These are phyloP conservation scores for Gynochthodes officinalis DNA, from an alignment of 257 asterid genomes.

Conservation along the genomic window DNA sequence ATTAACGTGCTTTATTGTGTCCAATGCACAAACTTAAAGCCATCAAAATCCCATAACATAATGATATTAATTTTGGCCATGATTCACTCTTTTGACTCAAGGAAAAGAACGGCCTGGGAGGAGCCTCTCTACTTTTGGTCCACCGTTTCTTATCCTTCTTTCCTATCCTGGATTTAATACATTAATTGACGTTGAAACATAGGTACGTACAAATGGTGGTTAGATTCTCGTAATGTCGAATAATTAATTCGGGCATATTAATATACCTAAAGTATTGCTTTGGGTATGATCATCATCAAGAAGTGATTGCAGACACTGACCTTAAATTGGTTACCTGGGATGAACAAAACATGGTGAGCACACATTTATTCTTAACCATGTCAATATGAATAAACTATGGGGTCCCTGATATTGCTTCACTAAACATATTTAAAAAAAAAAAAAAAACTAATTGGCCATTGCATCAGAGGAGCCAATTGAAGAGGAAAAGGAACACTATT, in stretches of 20 bases:
- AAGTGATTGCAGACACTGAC: too few species aligned
- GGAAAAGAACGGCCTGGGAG: too few species aligned
- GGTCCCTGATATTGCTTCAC: too few species aligned
- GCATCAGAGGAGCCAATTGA: neutral
- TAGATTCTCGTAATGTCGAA: conserved; percentile 1
- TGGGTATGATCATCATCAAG: neutral
- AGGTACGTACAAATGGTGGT: neutral
- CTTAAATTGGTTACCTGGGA: too few species aligned
- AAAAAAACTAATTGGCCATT: neutral
- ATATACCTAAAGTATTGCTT: neutral
- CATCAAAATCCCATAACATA: neutral
- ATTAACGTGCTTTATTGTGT: too few species aligned
- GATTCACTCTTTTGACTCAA: too few species aligned
- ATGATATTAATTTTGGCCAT: conserved; percentile 2
- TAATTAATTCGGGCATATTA: neutral
- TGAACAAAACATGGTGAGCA: too few species aligned
- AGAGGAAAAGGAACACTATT: neutral
- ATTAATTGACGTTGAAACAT: neutral
- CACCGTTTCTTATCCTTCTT: neutral
- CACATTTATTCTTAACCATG: too few species aligned
- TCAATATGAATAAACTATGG: too few species aligned
- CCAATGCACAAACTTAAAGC: too few species aligned
- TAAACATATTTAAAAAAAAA: too few species aligned
- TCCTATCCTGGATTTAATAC: neutral
- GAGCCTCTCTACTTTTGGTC: too few species aligned